Base-by-base conservation (phyloP, 179 eudicot species). In the Amaranthus tricolor region DNA sequence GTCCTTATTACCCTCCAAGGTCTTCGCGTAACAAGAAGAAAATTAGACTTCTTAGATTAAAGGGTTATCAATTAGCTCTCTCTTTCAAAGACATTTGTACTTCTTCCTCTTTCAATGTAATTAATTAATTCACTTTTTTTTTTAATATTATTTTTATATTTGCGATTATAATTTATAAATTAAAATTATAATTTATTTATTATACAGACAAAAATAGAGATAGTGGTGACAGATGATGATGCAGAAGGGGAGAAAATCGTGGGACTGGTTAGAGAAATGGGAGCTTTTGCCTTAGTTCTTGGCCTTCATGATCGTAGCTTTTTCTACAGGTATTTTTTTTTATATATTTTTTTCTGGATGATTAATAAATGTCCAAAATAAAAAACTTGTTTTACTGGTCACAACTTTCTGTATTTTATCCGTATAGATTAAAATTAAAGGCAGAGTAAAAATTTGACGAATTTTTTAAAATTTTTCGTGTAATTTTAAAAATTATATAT, bases 231-330 rank as follows among this genome's bases (percentile, higher is more conserved):
- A n/a, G 94, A 94, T 76, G 96, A 90, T 50, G 94, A 92, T 55
- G 82, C 78, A 57, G 89, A 90, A 13, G 98, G 97, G 9, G 86
- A 81, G 19, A 86, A 84, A 76, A 89, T 94, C 20, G 85, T 86
- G 70, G 84, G 81, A 15, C 70, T 90, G 77, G 97, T 92, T 6
- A 79, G 84, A 60, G 91, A 94, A 76, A 90, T 90, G 44, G 91
- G 89, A 15, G 97, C 97, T 9, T 89, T 89, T 57, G 89, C 97
- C 31, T 82, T 90, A 58, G 92, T 94, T 24, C 84, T 86, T 72
- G 98, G 97, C 14, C 88, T 94, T 59, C 98, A 94, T 73, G 89
- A 88, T 89, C 90, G 67, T 47, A 90, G 98, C 80, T 94, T 94
- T 81, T 83, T 94, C 9, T 92, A 94, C 92, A 85, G 81, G 98